Percentiles rank a stretch among this genome's conserved stretches.
Conservation (phyloP, 2,329 filamentous ascomycete genomes). For the Ceratocystiopsis minuta region DNA sequence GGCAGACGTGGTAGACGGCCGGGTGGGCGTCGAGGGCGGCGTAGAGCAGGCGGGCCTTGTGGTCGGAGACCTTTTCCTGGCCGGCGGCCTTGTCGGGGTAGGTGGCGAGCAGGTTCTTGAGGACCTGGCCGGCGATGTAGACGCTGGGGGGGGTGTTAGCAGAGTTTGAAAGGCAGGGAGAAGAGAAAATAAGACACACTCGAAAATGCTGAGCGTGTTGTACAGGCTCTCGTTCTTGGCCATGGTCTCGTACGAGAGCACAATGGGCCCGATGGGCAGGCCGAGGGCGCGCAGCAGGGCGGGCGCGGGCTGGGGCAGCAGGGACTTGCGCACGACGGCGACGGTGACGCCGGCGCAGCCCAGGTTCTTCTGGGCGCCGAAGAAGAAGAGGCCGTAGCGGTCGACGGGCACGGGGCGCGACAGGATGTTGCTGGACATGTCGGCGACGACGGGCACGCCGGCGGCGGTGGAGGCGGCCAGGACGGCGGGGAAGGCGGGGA, state of each 20-base stretch:
- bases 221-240: conserved; percentile 91
- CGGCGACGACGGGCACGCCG: conserved; percentile 66
- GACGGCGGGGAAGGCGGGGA: conserved; percentile 50
- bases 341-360: conserved; percentile 76
- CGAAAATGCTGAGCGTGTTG: conserved; percentile 90
- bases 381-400: conserved; percentile 76
- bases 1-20: conserved; percentile 58
- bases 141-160: conserved; percentile 38
- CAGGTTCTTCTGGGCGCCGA: conserved; percentile 88
- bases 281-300: conserved; percentile 54
- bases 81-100: conserved; percentile 54
- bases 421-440: conserved; percentile 92
- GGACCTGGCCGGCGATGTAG: conserved; percentile 76
- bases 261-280: conserved; percentile 59
- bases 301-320: conserved; percentile 57
- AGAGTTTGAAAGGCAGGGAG: background rate
- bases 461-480: conserved; percentile 36
- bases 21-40: conserved; percentile 55
- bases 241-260: conserved; percentile 69
- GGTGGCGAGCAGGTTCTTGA: conserved; percentile 51
- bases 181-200: conserved; percentile 25
- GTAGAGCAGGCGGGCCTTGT: conserved; percentile 68
- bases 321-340: conserved; percentile 62
- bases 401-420: conserved; percentile 57
- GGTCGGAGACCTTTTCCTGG: conserved; percentile 53